Evolutionary conservation across 371 early-diverging fungal genomes (phyloP).

Genomic region (Apophysomyces ossiformis): DNA sequence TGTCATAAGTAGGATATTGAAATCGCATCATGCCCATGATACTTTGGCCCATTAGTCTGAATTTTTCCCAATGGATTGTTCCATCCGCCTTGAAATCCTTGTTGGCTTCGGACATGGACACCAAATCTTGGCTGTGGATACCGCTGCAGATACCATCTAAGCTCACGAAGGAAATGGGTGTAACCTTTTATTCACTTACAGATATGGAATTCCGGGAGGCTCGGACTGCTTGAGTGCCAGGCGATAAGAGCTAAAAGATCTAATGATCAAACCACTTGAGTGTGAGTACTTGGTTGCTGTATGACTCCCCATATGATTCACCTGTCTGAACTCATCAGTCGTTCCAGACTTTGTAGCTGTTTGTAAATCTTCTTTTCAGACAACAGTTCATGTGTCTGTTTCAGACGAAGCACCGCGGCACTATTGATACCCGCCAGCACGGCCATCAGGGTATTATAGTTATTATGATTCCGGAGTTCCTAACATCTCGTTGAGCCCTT

Average conservation of each 20-base stretch:
- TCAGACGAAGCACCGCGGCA: slow-evolving; percentile 61
- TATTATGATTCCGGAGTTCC: slow-evolving; percentile 59
- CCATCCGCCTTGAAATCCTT: slow-evolving; percentile 60
- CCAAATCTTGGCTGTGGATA: slow-evolving; percentile 59
- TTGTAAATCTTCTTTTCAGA: slow-evolving; percentile 54
- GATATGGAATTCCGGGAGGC: slow-evolving; percentile 64
- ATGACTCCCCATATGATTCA: slow-evolving; percentile 3
- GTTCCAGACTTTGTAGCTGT: slow-evolving; percentile 63
- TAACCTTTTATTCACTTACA: slow-evolving; percentile 35
- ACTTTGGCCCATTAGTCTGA: slow-evolving; percentile 54
- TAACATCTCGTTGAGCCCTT: slow-evolving; percentile 13
- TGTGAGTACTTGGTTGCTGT: neutral
- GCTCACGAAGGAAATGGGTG: slow-evolving; percentile 1
- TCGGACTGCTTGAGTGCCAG: slow-evolving; percentile 56
- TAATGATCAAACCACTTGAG: slow-evolving; percentile 8
- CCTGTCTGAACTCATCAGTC: slow-evolving; percentile 67
- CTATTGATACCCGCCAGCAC: slow-evolving; percentile 75
- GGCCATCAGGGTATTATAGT: slow-evolving; percentile 76
- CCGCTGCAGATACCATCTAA: slow-evolving; percentile 37
- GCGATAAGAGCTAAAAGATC: slow-evolving; percentile 68
- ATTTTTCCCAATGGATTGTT: slow-evolving; percentile 67
- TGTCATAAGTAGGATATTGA: slow-evolving; percentile 41
- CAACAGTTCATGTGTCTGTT: slow-evolving; percentile 62
- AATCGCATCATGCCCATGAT: slow-evolving; percentile 56
- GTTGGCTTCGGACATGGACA: slow-evolving; percentile 64